Evolutionary conservation across 2,329 filamentous ascomycete species (phyloP).

Genomic region (Teratosphaeria epicoccoides): DNA sequence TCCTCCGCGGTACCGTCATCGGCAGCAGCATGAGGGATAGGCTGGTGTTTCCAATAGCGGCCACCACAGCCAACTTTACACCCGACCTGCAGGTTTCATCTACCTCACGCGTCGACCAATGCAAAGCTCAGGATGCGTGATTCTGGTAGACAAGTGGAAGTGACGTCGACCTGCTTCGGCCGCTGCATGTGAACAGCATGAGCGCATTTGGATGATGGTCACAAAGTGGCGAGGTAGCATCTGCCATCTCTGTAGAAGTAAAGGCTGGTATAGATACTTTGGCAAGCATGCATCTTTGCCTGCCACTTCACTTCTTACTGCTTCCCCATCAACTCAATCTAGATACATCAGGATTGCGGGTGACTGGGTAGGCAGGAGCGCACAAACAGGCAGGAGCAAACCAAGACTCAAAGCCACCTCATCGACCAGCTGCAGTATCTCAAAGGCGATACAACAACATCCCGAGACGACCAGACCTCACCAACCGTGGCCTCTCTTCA

Average conservation of each 20-base stretch:
- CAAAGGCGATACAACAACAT: no score
- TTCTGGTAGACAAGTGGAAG: neutral
- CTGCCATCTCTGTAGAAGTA: no score
- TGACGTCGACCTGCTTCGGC: neutral
- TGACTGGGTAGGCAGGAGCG: no score
- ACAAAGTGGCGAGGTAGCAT: neutral
- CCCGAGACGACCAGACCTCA: neutral
- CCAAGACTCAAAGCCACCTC: neutral
- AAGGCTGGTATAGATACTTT: neutral
- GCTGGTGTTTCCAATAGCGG: no score
- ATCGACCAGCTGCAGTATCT: neutral
- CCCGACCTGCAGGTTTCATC: neutral
- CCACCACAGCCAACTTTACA: neutral
- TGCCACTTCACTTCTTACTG: neutral
- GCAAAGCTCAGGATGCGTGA: neutral
- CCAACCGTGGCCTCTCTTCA: neutral
- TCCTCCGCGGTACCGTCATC: no score
- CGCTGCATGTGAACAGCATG: neutral
- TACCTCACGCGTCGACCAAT: neutral
- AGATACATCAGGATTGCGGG: no score
- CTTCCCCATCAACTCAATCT: no score
- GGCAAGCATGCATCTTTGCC: no score
- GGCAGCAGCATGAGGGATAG: no score
- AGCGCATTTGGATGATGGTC: neutral
- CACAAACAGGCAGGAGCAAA: neutral